Percentiles rank a stretch among this genome's conserved stretches.
Evolutionary conservation across 805 yeast genomes (phyloP).

Genomic region (Saccharomycopsis sp.): DNA sequence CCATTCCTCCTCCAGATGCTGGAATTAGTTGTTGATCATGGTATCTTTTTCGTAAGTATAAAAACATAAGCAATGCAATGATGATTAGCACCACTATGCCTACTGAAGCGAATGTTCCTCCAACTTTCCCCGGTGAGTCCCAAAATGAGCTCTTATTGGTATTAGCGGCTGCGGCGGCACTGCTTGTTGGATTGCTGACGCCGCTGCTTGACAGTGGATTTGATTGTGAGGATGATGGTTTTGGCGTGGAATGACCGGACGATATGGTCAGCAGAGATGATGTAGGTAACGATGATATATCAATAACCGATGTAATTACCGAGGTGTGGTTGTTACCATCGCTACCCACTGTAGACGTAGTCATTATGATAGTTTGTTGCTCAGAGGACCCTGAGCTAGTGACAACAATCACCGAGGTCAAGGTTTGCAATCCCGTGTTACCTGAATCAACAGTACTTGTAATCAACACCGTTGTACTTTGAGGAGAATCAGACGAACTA

Average conservation of each 20-base stretch:
- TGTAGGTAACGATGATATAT: not conserved
- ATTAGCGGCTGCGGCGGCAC: slow-evolving; percentile 15
- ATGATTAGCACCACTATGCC: slow-evolving; percentile 52
- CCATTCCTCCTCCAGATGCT: slow-evolving; percentile 5
- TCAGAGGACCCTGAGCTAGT: slow-evolving; percentile 1
- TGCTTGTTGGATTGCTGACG: not conserved
- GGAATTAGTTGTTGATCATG: slow-evolving; percentile 17
- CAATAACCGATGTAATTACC: not conserved
- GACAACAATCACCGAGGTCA: not conserved
- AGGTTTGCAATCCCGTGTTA: not conserved
- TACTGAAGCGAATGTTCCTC: slow-evolving; percentile 78
- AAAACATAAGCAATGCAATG: slow-evolving; percentile 37
- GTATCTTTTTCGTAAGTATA: slow-evolving; percentile 28
- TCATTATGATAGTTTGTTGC: not conserved
- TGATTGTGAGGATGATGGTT: not conserved
- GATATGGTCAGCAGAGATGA: not conserved
- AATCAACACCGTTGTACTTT: not conserved
- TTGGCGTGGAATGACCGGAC: not conserved
- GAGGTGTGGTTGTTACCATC: not conserved
- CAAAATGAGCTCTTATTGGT: slow-evolving; percentile 41
- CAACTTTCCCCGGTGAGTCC: slow-evolving; percentile 67
- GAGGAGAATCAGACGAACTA: not conserved
- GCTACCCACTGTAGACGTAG: not conserved
- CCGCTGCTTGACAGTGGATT: not conserved
- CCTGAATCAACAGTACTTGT: not conserved